A percentile compares a stretch with the other conserved stretches of the same genome.
Conservation (phyloP, 768 basidiomycete genomes). For the Collybia nuda region DNA sequence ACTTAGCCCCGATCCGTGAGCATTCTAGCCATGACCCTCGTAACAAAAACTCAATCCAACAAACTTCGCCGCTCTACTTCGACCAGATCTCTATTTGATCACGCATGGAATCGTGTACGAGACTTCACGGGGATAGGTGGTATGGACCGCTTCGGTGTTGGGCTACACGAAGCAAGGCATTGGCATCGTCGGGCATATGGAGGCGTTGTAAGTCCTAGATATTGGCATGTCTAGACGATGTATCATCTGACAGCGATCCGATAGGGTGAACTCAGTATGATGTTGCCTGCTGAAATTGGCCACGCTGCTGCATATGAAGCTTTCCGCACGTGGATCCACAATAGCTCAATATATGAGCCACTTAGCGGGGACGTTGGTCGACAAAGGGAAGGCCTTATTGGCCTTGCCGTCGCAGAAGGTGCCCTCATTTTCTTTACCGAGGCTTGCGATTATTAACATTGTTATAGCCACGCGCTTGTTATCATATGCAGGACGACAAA, state of each 20-base stretch:
- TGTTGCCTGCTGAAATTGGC: constrained; percentile 65
- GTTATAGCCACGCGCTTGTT: constrained; percentile 55
- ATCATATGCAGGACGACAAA: constrained; percentile 42
- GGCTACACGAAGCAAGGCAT: constrained; percentile 57
- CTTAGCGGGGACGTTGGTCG: constrained; percentile 56
- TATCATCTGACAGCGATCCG: not conserved
- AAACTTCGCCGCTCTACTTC: constrained; percentile 8
- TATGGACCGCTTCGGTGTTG: constrained; percentile 37
- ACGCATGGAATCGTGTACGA: constrained; percentile 49
- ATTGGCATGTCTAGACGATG: not conserved
- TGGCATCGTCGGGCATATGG: constrained; percentile 72
- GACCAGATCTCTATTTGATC: constrained; percentile 54
- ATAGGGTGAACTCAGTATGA: constrained; percentile 49
- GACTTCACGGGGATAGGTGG: constrained; percentile 32
- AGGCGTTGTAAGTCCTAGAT: constrained; percentile 41
- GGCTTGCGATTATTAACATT: constrained; percentile 6
- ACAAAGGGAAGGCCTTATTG: constrained; percentile 66
- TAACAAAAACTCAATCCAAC: constrained; percentile 3
- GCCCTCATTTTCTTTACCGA: constrained; percentile 4
- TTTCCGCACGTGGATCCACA: constrained; percentile 64
- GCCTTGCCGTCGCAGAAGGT: constrained; percentile 75
- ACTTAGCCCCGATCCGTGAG: constrained; percentile 56
- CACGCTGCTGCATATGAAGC: constrained; percentile 81
- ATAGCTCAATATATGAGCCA: constrained; percentile 53
- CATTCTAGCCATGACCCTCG: constrained; percentile 9